Evolutionary conservation across 306 rosid genomes (phyloP).

Genomic region (Prinsepia uniflora): DNA sequence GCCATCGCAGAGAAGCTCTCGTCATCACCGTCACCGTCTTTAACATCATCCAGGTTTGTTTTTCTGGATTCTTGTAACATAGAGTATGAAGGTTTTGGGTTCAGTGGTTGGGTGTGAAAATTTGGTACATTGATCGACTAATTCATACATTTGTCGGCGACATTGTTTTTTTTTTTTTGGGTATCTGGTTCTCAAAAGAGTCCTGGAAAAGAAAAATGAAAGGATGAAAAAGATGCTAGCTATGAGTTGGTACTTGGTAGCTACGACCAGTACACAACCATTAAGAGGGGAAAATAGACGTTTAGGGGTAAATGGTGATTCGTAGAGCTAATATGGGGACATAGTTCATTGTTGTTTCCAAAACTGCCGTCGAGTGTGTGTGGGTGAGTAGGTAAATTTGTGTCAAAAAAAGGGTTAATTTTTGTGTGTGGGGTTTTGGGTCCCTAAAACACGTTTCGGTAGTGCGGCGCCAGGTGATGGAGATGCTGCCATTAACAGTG

Average conservation of each 20-base stretch:
- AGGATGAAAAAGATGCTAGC: not conserved
- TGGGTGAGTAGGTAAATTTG: not conserved
- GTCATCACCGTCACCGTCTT: too few relatives aligned
- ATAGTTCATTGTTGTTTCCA: not conserved
- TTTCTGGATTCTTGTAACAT: too few relatives aligned
- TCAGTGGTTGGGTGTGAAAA: too few relatives aligned
- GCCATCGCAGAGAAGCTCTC: too few relatives aligned
- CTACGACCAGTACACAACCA: slow-evolving; percentile 2
- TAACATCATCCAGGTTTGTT: too few relatives aligned
- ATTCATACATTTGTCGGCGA: not conserved
- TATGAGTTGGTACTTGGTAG: not conserved
- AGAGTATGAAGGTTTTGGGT: too few relatives aligned
- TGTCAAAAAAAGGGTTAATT: not conserved
- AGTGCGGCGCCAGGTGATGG: not conserved
- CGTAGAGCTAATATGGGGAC: too few relatives aligned
- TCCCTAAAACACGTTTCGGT: not conserved
- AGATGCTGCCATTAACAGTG: not conserved
- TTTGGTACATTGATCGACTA: too few relatives aligned
- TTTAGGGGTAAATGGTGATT: not conserved
- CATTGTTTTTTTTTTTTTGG: not conserved
- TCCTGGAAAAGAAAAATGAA: not conserved
- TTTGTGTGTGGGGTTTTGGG: not conserved
- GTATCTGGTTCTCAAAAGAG: not conserved
- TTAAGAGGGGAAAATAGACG: not conserved
- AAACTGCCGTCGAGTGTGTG: not conserved